These are phyloP conservation scores for Naematelia aurantialba DNA, from an alignment of 768 basidiomycete genomes.

Conservation along the genomic window DNA sequence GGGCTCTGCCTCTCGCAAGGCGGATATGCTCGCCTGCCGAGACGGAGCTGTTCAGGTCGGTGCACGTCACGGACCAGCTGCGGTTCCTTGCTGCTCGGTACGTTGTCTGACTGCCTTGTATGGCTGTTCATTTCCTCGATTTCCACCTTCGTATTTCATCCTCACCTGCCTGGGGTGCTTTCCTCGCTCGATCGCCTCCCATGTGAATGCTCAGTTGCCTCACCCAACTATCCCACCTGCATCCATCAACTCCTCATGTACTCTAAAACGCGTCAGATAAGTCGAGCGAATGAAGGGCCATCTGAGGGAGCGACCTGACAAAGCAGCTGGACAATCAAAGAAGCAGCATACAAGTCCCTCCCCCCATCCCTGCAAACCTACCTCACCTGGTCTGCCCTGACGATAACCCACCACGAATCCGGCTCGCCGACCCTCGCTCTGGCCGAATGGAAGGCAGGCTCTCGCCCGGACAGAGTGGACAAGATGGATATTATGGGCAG, in stretches of 20 bases:
- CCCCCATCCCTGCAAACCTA: constrained; percentile 9
- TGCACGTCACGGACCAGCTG: not conserved
- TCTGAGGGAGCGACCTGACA: too few species aligned
- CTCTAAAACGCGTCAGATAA: not conserved
- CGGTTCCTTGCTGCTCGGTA: constrained; percentile 8
- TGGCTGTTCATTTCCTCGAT: not conserved
- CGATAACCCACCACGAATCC: constrained; percentile 10
- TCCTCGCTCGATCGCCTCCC: too few species aligned
- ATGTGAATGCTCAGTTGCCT: too few species aligned
- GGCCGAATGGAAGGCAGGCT: too few species aligned
- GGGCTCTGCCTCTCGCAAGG: constrained; percentile 20
- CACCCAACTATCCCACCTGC: too few species aligned
- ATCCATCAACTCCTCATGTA: not conserved
- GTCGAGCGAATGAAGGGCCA: not conserved
- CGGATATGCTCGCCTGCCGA: constrained; percentile 34
- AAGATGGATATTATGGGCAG: too few species aligned
- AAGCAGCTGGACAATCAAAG: constrained; percentile 40
- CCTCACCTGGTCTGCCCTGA: constrained; percentile 22
- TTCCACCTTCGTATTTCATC: not conserved
- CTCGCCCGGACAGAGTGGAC: too few species aligned
- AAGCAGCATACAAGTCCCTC: constrained; percentile 44
- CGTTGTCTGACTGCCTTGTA: too few species aligned
- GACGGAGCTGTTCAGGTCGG: constrained; percentile 11
- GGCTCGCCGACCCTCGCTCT: not conserved
- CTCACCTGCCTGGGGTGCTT: too few species aligned